Evolutionary conservation across 257 asterid species (phyloP).

Genomic region (Salvia hispanica): DNA sequence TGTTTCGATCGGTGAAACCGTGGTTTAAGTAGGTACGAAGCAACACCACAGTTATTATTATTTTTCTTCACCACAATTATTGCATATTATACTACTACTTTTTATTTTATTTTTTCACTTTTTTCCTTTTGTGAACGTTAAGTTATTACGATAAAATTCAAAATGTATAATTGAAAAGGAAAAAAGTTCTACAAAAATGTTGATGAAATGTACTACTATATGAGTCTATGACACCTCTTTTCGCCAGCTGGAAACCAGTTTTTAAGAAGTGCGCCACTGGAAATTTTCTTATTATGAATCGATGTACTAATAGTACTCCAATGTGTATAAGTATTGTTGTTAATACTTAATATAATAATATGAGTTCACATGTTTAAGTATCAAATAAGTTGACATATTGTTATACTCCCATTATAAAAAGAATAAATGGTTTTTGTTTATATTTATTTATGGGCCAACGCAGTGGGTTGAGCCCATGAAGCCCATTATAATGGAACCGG

Average conservation of each 20-base stretch:
- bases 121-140: conserved; percentile 28
- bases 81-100: background rate
- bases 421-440: too few relatives aligned
- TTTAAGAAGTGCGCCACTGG: too few relatives aligned
- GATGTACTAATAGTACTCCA: too few relatives aligned
- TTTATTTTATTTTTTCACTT: background rate
- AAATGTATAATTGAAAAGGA: background rate
- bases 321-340: background rate
- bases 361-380: too few relatives aligned
- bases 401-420: too few relatives aligned
- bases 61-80: conserved; percentile 15
- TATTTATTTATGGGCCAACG: too few relatives aligned
- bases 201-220: background rate
- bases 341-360: background rate
- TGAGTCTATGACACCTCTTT: background rate
- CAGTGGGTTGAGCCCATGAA: too few relatives aligned
- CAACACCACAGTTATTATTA: conserved; percentile 26
- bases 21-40: conserved; percentile 45
- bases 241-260: background rate
- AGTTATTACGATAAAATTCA: background rate
- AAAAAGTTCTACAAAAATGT: background rate
- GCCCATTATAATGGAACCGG: too few relatives aligned
- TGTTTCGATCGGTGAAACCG: conserved; percentile 23
- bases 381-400: too few relatives aligned
- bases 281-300: too few relatives aligned